Evolutionary conservation across 345 rosid species (phyloP), one percentile per base, ranked within the genome.

Genomic region (Populus davidiana): DNA sequence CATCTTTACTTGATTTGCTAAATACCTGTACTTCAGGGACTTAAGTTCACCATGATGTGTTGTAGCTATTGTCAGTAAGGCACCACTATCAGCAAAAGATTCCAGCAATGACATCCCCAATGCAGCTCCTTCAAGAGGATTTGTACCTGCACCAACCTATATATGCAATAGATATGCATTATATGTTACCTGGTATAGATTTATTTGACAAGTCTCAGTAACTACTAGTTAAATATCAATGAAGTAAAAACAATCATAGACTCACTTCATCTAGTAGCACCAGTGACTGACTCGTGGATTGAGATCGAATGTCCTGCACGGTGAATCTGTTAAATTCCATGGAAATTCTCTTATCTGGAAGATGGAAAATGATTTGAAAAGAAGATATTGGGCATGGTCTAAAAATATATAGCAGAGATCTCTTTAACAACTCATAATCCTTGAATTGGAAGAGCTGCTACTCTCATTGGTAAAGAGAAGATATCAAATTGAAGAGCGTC

Each of bases 101-200:
- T 95, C 97, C 56, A 95, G 91, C 68, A 95, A 75, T 56, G 99
- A 87, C 94, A 95, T 93, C 75, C 97, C 98, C 70, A 95, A 84
- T 61, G 98, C 98, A 76, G 99, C 97, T 75, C 99, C 98, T 89
- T 95, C 98, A 72, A 95, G 93, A 41, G 99, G 99, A 88, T 95
- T 95, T 73, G 99, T 95, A 77, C 99, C 98, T 27, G 94, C 97
- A 81, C 98, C 97, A 84, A 95, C 94, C 98, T 94, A 81, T 35
- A 64, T 78, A 67, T 70, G 68, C 63, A 71, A 71, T 75, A 65
- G 44, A 66, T 39, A 71, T 75, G 29, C 20, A 68, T 63, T 36
- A 23, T 20, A 12, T 61, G 18, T 16, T 47, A 14, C 18, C 52
- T 4, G 12, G 18, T 16, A 1, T 47, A 47, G 1, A 47, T 47